These are phyloP conservation scores for Yamadazyma akitaensis DNA, from an alignment of 805 yeast species.

Conservation along the genomic window DNA sequence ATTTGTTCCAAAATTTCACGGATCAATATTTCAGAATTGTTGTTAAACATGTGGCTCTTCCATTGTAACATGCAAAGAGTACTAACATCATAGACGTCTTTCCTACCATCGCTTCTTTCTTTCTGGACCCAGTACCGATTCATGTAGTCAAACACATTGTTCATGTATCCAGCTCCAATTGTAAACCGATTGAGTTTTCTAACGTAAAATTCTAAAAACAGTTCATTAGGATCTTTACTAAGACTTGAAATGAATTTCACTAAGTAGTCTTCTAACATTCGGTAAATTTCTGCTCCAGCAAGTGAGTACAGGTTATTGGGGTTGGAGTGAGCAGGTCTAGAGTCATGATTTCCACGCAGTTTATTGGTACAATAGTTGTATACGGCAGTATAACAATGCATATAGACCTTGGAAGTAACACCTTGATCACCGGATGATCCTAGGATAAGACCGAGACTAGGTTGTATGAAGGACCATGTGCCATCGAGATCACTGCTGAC, in stretches of 20 bases:
- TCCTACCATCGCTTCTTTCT: constrained; percentile 89
- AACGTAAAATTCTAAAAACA: constrained; percentile 79
- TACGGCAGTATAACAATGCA: constrained; percentile 88
- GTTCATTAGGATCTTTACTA: constrained; percentile 53
- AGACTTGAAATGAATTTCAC: constrained; percentile 53
- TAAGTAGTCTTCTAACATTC: constrained; percentile 65
- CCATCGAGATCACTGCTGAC: constrained; percentile 60
- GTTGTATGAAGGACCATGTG: constrained; percentile 78
- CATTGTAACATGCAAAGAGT: constrained; percentile 84
- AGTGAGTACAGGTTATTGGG: constrained; percentile 41
- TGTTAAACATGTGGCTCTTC: constrained; percentile 77
- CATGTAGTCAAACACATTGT: constrained; percentile 92
- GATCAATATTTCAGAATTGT: constrained; percentile 58
- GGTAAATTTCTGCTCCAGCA: constrained; percentile 88
- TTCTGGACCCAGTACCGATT: constrained; percentile 97
- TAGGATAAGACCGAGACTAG: constrained; percentile 66
- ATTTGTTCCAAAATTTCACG: constrained; percentile 73
- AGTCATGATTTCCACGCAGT: constrained; percentile 39
- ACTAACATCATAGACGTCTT: constrained; percentile 87
- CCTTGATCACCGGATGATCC: constrained; percentile 68
- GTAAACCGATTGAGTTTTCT: constrained; percentile 85
- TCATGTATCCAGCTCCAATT: constrained; percentile 86
- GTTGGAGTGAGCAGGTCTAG: neutral
- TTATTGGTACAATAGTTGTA: constrained; percentile 89
- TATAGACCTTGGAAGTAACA: constrained; percentile 67